A percentile compares a stretch with the other conserved stretches of the same genome.
Conservation (phyloP, 2,329 filamentous ascomycete genomes). For the Phyllachora maydis region DNA sequence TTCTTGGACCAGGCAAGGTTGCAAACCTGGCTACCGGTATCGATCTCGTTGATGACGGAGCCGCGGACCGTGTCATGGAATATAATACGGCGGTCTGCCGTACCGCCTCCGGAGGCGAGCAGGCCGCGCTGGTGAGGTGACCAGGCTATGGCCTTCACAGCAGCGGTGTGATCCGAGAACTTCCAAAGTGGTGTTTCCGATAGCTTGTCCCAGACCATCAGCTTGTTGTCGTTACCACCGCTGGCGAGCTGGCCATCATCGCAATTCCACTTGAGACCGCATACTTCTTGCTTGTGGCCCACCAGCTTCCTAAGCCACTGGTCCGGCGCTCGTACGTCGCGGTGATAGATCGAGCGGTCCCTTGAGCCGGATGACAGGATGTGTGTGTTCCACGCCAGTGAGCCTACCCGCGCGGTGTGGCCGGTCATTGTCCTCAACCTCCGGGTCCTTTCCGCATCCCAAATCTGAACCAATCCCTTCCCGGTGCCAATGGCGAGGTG, state of each 20-base stretch:
- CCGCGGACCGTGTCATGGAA: conserved; percentile 94
- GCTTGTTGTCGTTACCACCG: conserved; percentile 94
- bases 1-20: conserved; percentile 96
- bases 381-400: conserved; percentile 93
- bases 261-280: conserved; percentile 89
- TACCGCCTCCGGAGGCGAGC: conserved; percentile 88
- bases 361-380: conserved; percentile 90
- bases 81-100: conserved; percentile 86
- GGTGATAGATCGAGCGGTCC: conserved; percentile 84
- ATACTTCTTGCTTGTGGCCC: conserved; percentile 96
- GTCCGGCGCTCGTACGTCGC: conserved; percentile 80
- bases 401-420: conserved; percentile 81
- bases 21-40: conserved; percentile 97
- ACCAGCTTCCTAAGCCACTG: conserved; percentile 75
- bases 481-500: conserved; percentile 90
- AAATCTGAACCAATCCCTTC: conserved; percentile 90
- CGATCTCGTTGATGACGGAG: conserved; percentile 63
- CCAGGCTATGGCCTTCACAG: conserved; percentile 96
- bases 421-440: conserved; percentile 90
- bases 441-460: conserved; percentile 78
- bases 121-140: conserved; percentile 88
- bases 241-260: conserved; percentile 89
- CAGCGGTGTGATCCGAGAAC: conserved; percentile 85
- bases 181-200: conserved; percentile 85
- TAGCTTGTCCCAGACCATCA: conserved; percentile 96